Conservation (phyloP, 768 basidiomycete genomes). For the Amanita fuliginea region DNA sequence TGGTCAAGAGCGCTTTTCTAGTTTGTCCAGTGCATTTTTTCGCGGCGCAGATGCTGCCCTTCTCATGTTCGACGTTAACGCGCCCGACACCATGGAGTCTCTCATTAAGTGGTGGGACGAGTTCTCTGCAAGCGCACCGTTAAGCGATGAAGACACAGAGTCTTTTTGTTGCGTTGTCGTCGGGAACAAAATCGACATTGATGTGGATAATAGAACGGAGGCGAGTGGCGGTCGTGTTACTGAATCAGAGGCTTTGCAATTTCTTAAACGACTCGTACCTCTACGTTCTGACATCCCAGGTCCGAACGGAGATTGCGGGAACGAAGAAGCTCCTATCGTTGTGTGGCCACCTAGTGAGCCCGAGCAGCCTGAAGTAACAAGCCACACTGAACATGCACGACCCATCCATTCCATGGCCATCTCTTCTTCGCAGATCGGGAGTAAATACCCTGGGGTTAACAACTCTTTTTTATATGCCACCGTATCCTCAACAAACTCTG, state of each 20-base stretch:
- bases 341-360: neutral
- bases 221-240: slow-evolving; percentile 14
- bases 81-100: slow-evolving; percentile 44
- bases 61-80: slow-evolving; percentile 73
- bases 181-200: slow-evolving; percentile 70
- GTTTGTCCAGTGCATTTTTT: slow-evolving; percentile 73
- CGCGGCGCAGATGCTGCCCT: slow-evolving; percentile 76
- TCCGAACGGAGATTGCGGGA: no score
- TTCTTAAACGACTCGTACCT: slow-evolving; percentile 29
- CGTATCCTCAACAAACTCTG: slow-evolving; percentile 45
- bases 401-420: neutral
- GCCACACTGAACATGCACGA: neutral
- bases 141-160: slow-evolving; percentile 49
- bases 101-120: slow-evolving; percentile 72
- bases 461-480: slow-evolving; percentile 28
- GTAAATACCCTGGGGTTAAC: slow-evolving; percentile 27
- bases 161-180: slow-evolving; percentile 67
- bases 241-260: slow-evolving; percentile 30
- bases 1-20: slow-evolving; percentile 83
- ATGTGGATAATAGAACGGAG: slow-evolving; percentile 5
- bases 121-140: slow-evolving; percentile 56
- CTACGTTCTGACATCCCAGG: neutral
- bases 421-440: neutral
- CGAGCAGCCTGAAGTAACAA: neutral
- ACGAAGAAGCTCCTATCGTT: neutral